Conservation (phyloP, 2,329 filamentous ascomycete genomes). For the Aspergillus persii region DNA sequence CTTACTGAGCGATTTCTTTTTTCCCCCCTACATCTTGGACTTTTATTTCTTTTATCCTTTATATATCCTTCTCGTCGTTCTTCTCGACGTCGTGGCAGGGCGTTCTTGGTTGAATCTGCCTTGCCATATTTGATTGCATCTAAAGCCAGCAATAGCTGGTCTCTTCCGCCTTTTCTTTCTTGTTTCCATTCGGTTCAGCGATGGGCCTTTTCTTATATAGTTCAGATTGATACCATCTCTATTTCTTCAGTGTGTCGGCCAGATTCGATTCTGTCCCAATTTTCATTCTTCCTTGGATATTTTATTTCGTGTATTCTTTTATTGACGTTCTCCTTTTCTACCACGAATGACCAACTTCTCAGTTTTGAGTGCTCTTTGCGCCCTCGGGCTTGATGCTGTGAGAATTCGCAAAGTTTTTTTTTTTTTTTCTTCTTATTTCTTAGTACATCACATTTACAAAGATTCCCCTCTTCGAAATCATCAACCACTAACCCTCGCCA, state of each 20-base stretch:
- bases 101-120: conserved; percentile 8
- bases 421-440: too few relatives aligned
- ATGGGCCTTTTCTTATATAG: conserved; percentile 24
- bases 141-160: conserved; percentile 17
- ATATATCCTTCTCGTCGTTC: not conserved
- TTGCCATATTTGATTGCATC: conserved; percentile 6
- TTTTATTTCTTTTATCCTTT: not conserved
- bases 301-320: conserved; percentile 5
- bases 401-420: not conserved
- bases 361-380: not conserved
- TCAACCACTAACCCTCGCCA: not conserved
- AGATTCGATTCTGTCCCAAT: not conserved
- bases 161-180: conserved; percentile 21
- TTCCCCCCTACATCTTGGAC: not conserved
- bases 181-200: conserved; percentile 25
- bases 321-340: conserved; percentile 4
- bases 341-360: not conserved
- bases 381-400: not conserved
- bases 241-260: conserved; percentile 2
- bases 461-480: too few relatives aligned
- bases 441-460: too few relatives aligned
- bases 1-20: conserved; percentile 22
- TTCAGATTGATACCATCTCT: conserved; percentile 39
- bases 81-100: conserved; percentile 23
- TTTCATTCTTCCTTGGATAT: conserved; percentile 22